phyloP scores from a whole-genome alignment of 352 stramenopile species.

The Globisporangium echinulatum region DNA sequence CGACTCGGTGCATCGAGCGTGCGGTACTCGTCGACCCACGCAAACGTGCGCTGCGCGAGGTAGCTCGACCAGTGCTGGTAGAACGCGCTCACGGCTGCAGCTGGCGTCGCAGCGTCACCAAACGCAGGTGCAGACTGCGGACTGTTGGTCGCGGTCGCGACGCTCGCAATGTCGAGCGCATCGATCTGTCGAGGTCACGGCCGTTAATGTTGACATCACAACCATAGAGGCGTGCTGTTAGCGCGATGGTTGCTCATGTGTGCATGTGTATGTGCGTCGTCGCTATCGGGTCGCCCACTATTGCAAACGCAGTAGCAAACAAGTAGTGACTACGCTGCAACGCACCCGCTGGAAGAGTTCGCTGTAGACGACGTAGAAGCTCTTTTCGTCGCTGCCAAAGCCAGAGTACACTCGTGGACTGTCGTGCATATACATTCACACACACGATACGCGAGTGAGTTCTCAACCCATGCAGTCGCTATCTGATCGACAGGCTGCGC shows the following conservation, averaged over 20 bases:
- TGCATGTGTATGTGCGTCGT: too few relatives aligned
- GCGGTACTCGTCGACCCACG: slow-evolving; percentile 80
- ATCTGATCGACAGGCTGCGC: background rate
- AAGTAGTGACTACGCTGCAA: background rate
- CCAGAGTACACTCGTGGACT: slow-evolving; percentile 66
- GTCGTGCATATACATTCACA: background rate
- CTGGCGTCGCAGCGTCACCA: slow-evolving; percentile 29
- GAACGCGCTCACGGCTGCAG: slow-evolving; percentile 58
- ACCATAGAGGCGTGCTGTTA: slow-evolving; percentile 1
- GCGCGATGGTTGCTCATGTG: background rate
- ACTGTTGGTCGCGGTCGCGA: slow-evolving; percentile 2
- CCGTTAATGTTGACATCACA: background rate
- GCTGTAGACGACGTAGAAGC: slow-evolving; percentile 76
- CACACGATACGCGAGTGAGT: background rate
- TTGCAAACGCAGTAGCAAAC: background rate
- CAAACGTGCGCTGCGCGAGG: slow-evolving; percentile 62
- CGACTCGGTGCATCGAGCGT: slow-evolving; percentile 73
- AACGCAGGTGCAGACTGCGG: slow-evolving; percentile 32
- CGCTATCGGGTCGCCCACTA: too few relatives aligned
- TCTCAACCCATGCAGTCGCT: slow-evolving; percentile 9
- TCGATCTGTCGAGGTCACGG: slow-evolving; percentile 43
- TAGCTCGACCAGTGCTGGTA: slow-evolving; percentile 82
- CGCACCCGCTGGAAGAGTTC: slow-evolving; percentile 60
- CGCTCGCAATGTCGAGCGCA: slow-evolving; percentile 38
- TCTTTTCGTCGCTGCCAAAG: slow-evolving; percentile 64